These are phyloP conservation scores for Taphrina pruni DNA, from an alignment of 1,139 yeast species.

Conservation along the genomic window DNA sequence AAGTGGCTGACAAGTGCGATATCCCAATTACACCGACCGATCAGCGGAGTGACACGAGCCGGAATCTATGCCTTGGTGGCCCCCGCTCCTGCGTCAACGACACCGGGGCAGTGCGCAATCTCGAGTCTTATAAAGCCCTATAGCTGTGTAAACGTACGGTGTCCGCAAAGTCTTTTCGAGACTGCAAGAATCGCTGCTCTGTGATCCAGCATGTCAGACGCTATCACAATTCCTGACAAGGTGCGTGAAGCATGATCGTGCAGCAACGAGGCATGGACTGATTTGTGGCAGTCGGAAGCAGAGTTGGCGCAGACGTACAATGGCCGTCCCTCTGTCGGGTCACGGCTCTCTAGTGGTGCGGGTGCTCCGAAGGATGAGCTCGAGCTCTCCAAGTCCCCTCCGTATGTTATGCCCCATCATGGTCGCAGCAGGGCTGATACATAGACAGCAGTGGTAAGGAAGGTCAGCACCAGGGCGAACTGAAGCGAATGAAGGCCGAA, in stretches of 20 bases:
- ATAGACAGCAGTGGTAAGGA: slow-evolving; percentile 17
- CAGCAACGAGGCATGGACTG: neutral
- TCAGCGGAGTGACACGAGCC: neutral
- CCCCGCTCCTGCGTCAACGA: neutral
- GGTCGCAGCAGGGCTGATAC: neutral
- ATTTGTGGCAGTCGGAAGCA: slow-evolving; percentile 15
- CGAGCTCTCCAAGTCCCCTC: slow-evolving; percentile 22
- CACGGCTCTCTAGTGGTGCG: slow-evolving; percentile 2
- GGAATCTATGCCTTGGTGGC: no score
- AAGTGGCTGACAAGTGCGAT: no score
- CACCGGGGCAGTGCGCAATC: no score
- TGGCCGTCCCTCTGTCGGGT: slow-evolving; percentile 20
- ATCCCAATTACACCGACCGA: neutral
- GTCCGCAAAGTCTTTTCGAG: no score
- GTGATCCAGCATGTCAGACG: slow-evolving; percentile 3
- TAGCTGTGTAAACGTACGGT: no score
- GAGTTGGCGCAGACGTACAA: slow-evolving; percentile 20
- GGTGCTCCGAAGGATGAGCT: slow-evolving; percentile 28
- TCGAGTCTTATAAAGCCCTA: no score
- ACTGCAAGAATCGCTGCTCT: no score
- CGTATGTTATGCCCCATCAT: neutral
- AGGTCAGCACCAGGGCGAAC: slow-evolving; percentile 18
- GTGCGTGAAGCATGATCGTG: neutral
- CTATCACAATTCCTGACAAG: slow-evolving; percentile 3
- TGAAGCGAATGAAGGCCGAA: slow-evolving; percentile 27